These are phyloP conservation scores for Hypoxylon sp. DNA, from an alignment of 2,329 filamentous ascomycete genomes.

Conservation along the genomic window DNA sequence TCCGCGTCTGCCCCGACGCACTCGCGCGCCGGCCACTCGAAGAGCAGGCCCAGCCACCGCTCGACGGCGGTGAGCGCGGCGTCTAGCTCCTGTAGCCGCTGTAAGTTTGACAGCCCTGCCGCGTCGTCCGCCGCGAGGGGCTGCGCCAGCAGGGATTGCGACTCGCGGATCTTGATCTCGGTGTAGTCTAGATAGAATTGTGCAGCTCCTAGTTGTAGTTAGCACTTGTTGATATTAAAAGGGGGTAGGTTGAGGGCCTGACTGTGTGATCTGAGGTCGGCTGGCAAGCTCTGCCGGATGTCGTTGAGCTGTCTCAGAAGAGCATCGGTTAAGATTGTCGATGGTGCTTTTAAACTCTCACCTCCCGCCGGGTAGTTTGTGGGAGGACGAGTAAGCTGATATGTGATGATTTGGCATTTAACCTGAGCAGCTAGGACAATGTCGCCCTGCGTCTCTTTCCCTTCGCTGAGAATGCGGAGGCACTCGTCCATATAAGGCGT, in stretches of 20 bases:
- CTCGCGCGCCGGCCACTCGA: constrained; percentile 21
- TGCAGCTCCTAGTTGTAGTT: constrained; percentile 21
- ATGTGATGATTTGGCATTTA: constrained; percentile 40
- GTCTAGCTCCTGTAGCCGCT: constrained; percentile 37
- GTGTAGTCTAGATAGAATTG: constrained; percentile 35
- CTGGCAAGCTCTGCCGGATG: constrained; percentile 29
- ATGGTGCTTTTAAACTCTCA: constrained; percentile 9
- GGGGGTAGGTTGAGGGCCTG: background rate
- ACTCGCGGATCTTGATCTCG: constrained; percentile 36
- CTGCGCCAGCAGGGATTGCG: constrained; percentile 7
- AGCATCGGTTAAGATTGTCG: constrained; percentile 26
- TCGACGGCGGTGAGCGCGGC: constrained; percentile 27
- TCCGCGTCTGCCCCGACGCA: constrained; percentile 37
- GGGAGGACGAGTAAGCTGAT: constrained; percentile 32
- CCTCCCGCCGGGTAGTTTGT: constrained; percentile 5
- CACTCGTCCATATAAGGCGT: constrained; percentile 35
- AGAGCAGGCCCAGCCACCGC: constrained; percentile 30
- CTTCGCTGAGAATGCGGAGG: constrained; percentile 25
- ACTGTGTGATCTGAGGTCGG: constrained; percentile 29
- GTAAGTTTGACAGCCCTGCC: constrained; percentile 19
- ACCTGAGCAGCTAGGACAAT: constrained; percentile 31
- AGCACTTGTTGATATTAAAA: background rate
- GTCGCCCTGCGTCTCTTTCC: constrained; percentile 33
- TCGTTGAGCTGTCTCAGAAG: constrained; percentile 33
- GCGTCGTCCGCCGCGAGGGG: too few species aligned